phyloP scores from a whole-genome alignment of 352 stramenopile species.

The Thalassiosira hispida region DNA sequence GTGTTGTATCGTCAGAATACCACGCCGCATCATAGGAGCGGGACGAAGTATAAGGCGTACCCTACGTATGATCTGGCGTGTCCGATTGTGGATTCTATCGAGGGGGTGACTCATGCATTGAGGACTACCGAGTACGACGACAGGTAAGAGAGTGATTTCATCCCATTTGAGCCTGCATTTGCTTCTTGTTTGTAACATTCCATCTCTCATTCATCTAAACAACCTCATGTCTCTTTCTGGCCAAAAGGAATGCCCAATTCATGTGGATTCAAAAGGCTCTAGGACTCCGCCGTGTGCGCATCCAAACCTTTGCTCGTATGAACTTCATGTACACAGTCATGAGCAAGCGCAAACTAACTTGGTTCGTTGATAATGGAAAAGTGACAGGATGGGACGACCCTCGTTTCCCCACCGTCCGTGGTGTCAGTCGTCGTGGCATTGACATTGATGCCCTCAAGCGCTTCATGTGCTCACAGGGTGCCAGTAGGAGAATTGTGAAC shows the following conservation, averaged over 20 bases:
- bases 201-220: background rate
- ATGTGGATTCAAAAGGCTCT: constrained; percentile 93
- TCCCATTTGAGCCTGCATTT: too few species aligned
- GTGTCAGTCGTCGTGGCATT: constrained; percentile 95
- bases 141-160: constrained; percentile 86
- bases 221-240: background rate
- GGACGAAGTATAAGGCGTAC: constrained; percentile 98
- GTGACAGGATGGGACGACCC: constrained; percentile 98
- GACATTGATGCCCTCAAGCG: constrained; percentile 93
- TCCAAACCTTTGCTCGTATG: constrained; percentile 97
- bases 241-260: constrained; percentile 89
- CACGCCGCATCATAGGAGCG: constrained; percentile 88
- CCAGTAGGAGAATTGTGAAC: constrained; percentile 94
- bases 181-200: background rate
- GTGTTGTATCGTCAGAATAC: constrained; percentile 89
- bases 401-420: constrained; percentile 98
- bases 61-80: constrained; percentile 99
- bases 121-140: constrained; percentile 99
- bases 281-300: constrained; percentile 84
- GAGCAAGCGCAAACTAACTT: constrained; percentile 98
- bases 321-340: constrained; percentile 99
- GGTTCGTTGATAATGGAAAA: constrained; percentile 97
- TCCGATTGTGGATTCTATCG: constrained; percentile 98
- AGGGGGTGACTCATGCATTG: constrained; percentile 98
- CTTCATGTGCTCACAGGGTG: constrained; percentile 96